Evolutionary conservation across 2,329 filamentous ascomycete species (phyloP).

Genomic region (Lithohypha guttulata): DNA sequence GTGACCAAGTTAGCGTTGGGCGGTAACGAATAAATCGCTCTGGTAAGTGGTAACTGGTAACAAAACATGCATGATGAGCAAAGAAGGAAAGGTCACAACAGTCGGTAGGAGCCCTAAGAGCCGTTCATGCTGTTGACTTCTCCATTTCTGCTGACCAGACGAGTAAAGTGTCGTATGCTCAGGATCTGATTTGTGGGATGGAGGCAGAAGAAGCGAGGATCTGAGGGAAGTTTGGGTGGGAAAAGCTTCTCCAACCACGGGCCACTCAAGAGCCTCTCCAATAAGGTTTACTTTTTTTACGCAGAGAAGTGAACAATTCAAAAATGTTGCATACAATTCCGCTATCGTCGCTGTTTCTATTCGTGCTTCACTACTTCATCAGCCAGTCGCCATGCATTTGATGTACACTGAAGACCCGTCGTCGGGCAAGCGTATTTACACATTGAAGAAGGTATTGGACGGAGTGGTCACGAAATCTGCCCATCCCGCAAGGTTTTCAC

Average conservation of each 20-base stretch:
- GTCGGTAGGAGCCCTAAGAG: slow-evolving; percentile 1
- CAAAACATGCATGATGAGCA: slow-evolving; percentile 5
- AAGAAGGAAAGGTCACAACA: background rate
- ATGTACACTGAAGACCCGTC: slow-evolving; percentile 72
- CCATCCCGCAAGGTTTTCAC: slow-evolving; percentile 91
- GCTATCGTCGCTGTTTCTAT: background rate
- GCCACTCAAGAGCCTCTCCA: background rate
- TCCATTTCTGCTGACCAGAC: background rate
- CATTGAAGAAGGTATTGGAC: slow-evolving; percentile 57
- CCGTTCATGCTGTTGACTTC: background rate
- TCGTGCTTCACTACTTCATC: slow-evolving; percentile 2
- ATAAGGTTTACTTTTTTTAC: slow-evolving; percentile 1
- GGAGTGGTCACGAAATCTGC: slow-evolving; percentile 89
- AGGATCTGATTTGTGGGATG: background rate
- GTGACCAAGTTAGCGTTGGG: slow-evolving; percentile 9
- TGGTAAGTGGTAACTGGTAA: background rate
- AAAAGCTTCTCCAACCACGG: slow-evolving; percentile 4
- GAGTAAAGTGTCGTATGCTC: slow-evolving; percentile 6
- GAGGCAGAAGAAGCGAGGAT: background rate
- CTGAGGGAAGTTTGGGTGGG: background rate
- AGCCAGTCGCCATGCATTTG: slow-evolving; percentile 48
- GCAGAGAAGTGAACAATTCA: slow-evolving; percentile 3
- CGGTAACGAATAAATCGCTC: background rate
- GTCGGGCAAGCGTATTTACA: slow-evolving; percentile 82
- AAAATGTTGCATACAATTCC: background rate